Conservation (phyloP, 1,139 yeast genomes). For the Geotrichum carabidarum region DNA sequence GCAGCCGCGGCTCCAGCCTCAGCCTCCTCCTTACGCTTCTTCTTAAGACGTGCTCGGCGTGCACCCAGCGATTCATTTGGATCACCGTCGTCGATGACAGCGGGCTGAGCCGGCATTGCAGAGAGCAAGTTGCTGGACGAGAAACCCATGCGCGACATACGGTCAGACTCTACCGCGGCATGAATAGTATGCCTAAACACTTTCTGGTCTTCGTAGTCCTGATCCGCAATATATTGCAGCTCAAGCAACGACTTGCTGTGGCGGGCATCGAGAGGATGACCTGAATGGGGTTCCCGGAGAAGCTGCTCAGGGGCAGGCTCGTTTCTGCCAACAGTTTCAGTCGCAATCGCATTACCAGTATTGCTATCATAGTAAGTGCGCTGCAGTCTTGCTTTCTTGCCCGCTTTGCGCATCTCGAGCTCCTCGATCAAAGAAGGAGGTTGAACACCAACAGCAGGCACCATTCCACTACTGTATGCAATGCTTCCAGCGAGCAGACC, state of each 20-base stretch:
- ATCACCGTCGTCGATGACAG: conserved; percentile 15
- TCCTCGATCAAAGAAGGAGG: conserved; percentile 38
- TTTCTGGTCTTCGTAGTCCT: conserved; percentile 33
- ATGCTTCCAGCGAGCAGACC: conserved; percentile 19
- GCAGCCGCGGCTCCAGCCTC: conserved; percentile 26
- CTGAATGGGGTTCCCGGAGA: conserved; percentile 17
- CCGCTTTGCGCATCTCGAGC: conserved; percentile 38
- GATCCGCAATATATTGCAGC: conserved; percentile 34
- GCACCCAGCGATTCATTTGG: conserved; percentile 31
- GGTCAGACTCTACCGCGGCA: conserved; percentile 20
- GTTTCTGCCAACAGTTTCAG: conserved; percentile 17
- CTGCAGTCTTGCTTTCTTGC: conserved; percentile 30
- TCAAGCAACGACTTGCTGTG: conserved; percentile 34
- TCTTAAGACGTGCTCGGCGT: conserved; percentile 31
- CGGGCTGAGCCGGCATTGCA: conserved; percentile 11
- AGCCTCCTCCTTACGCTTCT: conserved; percentile 30
- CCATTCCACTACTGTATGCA: conserved; percentile 19
- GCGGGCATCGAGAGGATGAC: conserved; percentile 34
- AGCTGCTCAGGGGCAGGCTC: conserved; percentile 22
- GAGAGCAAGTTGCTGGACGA: conserved; percentile 1
- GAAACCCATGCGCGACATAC: conserved; percentile 16
- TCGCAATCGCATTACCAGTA: conserved; percentile 22
- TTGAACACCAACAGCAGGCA: conserved; percentile 24
- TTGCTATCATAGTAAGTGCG: conserved; percentile 28
- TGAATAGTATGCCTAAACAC: conserved; percentile 24